Evolutionary conservation across 495 filamentous ascomycete genomes (phyloP).

Genomic region (Aspergillus diversus): DNA sequence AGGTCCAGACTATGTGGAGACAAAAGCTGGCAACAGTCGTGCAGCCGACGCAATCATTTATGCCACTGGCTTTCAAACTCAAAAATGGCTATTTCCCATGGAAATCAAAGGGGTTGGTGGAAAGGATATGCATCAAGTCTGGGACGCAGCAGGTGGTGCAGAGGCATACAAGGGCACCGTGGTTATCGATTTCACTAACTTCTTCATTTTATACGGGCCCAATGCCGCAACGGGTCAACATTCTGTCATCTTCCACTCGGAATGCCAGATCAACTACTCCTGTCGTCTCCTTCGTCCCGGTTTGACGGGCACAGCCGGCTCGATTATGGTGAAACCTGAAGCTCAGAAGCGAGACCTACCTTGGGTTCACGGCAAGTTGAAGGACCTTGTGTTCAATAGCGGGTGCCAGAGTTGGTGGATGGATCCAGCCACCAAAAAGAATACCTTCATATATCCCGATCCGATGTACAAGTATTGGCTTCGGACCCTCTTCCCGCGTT

Average conservation of each 20-base stretch:
- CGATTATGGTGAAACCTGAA: neutral
- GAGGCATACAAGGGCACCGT: constrained; percentile 61
- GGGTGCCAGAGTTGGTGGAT: constrained; percentile 24
- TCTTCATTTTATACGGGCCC: constrained; percentile 63
- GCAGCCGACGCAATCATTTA: constrained; percentile 56
- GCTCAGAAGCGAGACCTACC: neutral
- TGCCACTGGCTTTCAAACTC: constrained; percentile 52
- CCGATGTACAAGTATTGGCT: constrained; percentile 24
- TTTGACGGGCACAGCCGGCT: constrained; percentile 22
- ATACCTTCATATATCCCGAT: constrained; percentile 24
- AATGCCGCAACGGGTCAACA: constrained; percentile 63
- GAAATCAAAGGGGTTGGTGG: constrained; percentile 47
- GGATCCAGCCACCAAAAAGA: constrained; percentile 18
- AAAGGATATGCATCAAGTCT: constrained; percentile 49
- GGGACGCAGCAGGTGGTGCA: constrained; percentile 53
- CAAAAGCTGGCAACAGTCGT: constrained; percentile 46
- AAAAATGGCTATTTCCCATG: constrained; percentile 42
- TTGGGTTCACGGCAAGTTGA: constrained; percentile 18
- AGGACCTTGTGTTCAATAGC: constrained; percentile 22
- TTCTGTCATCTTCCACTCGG: constrained; percentile 55
- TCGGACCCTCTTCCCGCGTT: constrained; percentile 18
- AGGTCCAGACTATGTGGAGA: constrained; percentile 39
- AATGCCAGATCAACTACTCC: constrained; percentile 54
- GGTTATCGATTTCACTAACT: constrained; percentile 62
- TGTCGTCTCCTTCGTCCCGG: constrained; percentile 33